Base-by-base conservation (phyloP, 1,284 basidiomycete species). In the Sanguinoderma infundibulare region DNA sequence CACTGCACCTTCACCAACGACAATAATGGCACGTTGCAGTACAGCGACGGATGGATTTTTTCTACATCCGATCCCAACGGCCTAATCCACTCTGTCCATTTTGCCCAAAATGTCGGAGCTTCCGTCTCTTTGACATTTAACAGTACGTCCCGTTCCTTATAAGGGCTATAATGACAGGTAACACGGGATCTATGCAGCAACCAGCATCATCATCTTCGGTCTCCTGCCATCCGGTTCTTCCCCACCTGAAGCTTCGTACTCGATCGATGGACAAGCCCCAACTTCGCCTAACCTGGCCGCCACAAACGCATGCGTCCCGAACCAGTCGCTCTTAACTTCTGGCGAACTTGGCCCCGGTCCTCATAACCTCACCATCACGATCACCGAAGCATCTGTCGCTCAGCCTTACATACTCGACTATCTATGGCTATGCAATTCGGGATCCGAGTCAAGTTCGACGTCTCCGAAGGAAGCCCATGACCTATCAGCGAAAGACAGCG, bases 261-360 rank as follows among this genome's bases (percentile, higher is more conserved):
- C 70, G 2, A 65, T 83, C 38, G 79, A 83, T 63, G 64, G 70
- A 17, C 50, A 60, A 2, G 35, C 55, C 5, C 72, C 79, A 2
- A 69, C 77, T 42, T 60, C 66, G n/a, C 77, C 76, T 5, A 72
- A 74, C 2, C 68, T 79, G 46, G 78, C 80, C 6, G 65, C 70
- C 36, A 78, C 78, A 14, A 60, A 58, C 2, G 49, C 57, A 8
- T 62, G 71, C 32, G 72, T 81, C n/a, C 69, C 68, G 0, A 75
- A 77, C 55, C 81, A 82, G 65, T 76, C 77, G n/a, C 74, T 83
- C 51, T 84, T 81, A 69, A 70, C 74, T 3, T 72, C 76, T 0
- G 60, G 65, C 4, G 55, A 67, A 5, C 69, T 80, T 0, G 66
- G 73, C 2, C 58, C 63, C 1, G 66, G 70, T 6, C 64, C 69